Evolutionary conservation across 495 filamentous ascomycete species (phyloP).

Genomic region (Tuber aestivum): DNA sequence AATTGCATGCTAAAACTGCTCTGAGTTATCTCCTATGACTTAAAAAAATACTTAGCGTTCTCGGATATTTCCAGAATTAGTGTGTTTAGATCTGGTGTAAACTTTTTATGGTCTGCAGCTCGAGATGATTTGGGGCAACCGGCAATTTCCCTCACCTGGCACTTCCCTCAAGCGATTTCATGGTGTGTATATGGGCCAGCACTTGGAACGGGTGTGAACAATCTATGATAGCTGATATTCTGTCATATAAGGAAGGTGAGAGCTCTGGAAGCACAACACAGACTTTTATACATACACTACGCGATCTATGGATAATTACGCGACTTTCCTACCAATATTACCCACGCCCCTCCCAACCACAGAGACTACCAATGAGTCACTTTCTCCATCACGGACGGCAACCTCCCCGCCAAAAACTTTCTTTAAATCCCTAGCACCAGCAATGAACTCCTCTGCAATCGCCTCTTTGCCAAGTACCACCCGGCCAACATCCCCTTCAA

Average conservation of each 20-base stretch:
- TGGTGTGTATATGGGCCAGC: neutral
- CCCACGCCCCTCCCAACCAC: conserved; percentile 91
- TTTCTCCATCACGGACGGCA: conserved; percentile 73
- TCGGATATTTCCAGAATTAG: neutral
- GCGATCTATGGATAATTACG: conserved; percentile 47
- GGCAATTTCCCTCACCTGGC: neutral
- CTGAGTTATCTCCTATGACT: neutral
- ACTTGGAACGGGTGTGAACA: neutral
- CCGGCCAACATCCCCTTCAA: conserved; percentile 54
- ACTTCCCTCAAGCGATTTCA: neutral
- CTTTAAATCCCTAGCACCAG: conserved; percentile 72
- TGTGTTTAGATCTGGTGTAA: neutral
- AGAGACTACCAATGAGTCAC: conserved; percentile 76
- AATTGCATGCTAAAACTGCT: neutral
- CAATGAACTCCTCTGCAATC: conserved; percentile 70
- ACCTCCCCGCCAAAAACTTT: conserved; percentile 79
- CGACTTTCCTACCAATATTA: conserved; percentile 90
- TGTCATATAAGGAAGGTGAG: neutral
- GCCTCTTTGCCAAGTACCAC: conserved; percentile 64
- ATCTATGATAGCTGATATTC: neutral
- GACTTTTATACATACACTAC: neutral
- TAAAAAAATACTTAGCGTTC: neutral
- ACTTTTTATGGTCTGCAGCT: neutral
- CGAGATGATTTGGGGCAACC: neutral
- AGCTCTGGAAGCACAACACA: neutral